Evolutionary conservation across 805 yeast species (phyloP).

Genomic region (Blastobotrys mokoenaii): DNA sequence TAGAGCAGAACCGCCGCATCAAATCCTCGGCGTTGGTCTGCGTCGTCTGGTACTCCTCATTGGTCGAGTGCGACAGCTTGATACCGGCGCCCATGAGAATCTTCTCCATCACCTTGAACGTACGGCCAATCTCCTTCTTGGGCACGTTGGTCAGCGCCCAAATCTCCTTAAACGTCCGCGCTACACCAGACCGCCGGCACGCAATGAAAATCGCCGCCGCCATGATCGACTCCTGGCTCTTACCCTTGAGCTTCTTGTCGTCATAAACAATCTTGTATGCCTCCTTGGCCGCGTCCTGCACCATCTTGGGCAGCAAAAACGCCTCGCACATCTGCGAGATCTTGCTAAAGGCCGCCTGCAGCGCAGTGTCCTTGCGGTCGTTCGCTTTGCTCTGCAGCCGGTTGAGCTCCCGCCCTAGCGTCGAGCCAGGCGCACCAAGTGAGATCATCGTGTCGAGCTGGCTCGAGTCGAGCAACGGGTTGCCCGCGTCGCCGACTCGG

Average conservation of each 20-base stretch:
- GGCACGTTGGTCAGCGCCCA: constrained; percentile 93
- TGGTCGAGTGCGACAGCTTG: constrained; percentile 30
- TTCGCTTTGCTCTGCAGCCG: constrained; percentile 81
- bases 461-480: constrained; percentile 83
- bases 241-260: constrained; percentile 77
- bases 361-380: constrained; percentile 80
- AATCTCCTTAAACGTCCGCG: constrained; percentile 91
- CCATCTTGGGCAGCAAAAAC: constrained; percentile 86
- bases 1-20: constrained; percentile 93
- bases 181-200: constrained; percentile 87
- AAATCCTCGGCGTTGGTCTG: constrained; percentile 91
- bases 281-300: constrained; percentile 96
- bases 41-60: constrained; percentile 51
- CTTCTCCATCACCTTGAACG: constrained; percentile 77
- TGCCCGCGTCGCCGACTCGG: constrained; percentile 98
- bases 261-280: constrained; percentile 88
- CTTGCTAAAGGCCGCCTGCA: constrained; percentile 81
- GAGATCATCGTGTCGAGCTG: constrained; percentile 91
- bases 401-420: constrained; percentile 79
- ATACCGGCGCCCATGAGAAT: constrained; percentile 34
- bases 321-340: constrained; percentile 97
- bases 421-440: constrained; percentile 75
- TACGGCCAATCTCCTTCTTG: constrained; percentile 87
- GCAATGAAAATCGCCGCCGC: constrained; percentile 95
- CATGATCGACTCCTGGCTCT: constrained; percentile 88